Percentiles rank a stretch among this genome's conserved stretches.
Evolutionary conservation across 345 rosid genomes (phyloP).

Genomic region (Sisymbrium irio): DNA sequence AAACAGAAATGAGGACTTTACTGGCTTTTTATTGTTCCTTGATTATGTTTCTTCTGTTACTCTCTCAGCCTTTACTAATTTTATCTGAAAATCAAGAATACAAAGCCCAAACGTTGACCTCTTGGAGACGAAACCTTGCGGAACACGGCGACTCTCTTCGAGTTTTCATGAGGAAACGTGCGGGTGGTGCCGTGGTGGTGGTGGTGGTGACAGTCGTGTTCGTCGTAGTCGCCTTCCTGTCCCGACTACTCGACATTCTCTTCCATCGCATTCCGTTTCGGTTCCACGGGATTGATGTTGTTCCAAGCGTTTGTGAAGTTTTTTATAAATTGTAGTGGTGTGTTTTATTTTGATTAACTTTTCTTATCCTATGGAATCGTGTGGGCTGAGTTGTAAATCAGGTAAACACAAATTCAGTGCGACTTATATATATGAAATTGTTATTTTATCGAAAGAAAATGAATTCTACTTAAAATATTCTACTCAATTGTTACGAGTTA

Average conservation of each 20-base stretch:
- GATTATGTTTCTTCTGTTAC: background rate
- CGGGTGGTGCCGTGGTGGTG: no score
- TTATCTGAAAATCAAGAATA: conserved; percentile 4
- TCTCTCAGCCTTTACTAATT: background rate
- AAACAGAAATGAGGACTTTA: background rate
- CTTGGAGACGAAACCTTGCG: conserved; percentile 3
- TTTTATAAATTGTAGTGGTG: background rate
- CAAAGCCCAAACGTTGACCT: background rate
- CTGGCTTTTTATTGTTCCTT: conserved; percentile 1
- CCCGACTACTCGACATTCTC: conserved; percentile 12
- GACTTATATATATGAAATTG: background rate
- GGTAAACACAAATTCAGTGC: background rate
- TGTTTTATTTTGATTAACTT: background rate
- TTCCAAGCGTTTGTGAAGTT: background rate
- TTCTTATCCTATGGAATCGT: background rate
- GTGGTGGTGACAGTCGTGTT: no score
- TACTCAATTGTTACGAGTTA: no score
- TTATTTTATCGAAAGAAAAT: no score
- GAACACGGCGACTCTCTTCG: conserved; percentile 20
- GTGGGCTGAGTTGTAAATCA: background rate
- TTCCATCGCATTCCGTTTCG: background rate
- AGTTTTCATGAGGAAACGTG: conserved; percentile 12
- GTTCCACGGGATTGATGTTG: background rate
- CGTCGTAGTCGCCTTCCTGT: no score
- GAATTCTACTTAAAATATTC: background rate